Evolutionary conservation across 1,284 basidiomycete species (phyloP), one percentile per base, ranked within the genome.

Genomic region (Austroboletus novae-zelandiae): DNA sequence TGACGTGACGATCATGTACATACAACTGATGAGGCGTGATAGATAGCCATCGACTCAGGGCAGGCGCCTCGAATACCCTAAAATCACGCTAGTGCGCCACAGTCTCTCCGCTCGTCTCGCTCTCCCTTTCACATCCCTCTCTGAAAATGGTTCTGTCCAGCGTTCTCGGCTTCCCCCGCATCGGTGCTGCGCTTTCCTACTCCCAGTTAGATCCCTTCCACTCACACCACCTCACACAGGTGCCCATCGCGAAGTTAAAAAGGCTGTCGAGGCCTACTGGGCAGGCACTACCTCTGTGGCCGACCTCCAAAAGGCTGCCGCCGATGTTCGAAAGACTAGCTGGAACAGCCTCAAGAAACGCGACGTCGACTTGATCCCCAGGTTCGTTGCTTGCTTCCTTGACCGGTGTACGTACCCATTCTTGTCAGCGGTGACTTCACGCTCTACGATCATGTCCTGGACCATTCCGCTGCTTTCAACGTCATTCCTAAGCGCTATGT

Each of bases 241-340:
- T 76, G 86, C 89, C 54, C 89, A 94, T 78, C 91, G 95, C 79
- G 94, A 98, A 78, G 86, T 97, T 64, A 99, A 99, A 80, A 99
- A 99, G 79, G 94, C 95, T 61, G 90, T 96, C 64, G 95, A 98
- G 76, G 86, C 90, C 58, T 99, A 98, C 83, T 99, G 97, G 97
- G 91, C 81, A 45, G 92, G 89, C 73, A 99, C 98, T 76, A 79
- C 87, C 69, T 81, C 87, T 56, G 91, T 86, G 45, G 91, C 92
- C 62, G 91, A 95, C 61, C 89, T 99, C 63, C 88, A 87, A 67
- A 90, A 92, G 73, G 84, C 81, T 59, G 91, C 94, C 64, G 89
- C 92, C 66, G 87, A 92, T 57, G 87, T 95, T 71, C 90, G 91
- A 72, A 92, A 94, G 77, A 74, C 83, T 64, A 94, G 84, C 79